Evolutionary conservation across 169 alveolate genomes (phyloP), one percentile per base, ranked within the genome.

Genomic region (Ichthyophthirius multifiliis): DNA sequence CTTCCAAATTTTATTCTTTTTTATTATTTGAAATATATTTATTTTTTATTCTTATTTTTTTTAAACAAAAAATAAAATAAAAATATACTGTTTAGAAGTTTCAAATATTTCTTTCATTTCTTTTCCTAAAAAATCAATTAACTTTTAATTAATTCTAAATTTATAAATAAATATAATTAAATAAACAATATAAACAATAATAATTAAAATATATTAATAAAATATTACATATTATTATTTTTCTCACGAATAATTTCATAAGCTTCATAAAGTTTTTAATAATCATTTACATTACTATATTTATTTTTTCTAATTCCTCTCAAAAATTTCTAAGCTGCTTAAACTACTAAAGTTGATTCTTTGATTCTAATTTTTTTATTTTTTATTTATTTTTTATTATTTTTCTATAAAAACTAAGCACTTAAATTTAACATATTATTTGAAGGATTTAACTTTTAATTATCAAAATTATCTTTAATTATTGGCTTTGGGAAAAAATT

Each of bases 401-500:
- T 9, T 23, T 55, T 55, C n/a, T n/a, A n/a, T n/a, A n/a, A n/a
- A n/a, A n/a, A n/a, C n/a, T n/a, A n/a, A n/a, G n/a, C n/a, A n/a
- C n/a, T n/a, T n/a, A n/a, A n/a, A n/a, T n/a, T n/a, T n/a, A n/a
- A n/a, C n/a, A n/a, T n/a, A n/a, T n/a, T n/a, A n/a, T n/a, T n/a
- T n/a, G n/a, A n/a, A n/a, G n/a, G 39, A 55, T 6, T 10, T 18
- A 4, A 27, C 18, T 27, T 55, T 55, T 15, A 15, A 13, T 20
- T 23, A 27, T 15, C 10, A 27, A 16, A 10, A 27, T 3, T 55
- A 27, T 4, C 18, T 55, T 0, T 7, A 3, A 55, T 55, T 18
- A 55, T 55, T 4, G 71, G 71, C 18, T 55, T 55, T 18, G 71
- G 71, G 71, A 55, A 55, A 39, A 55, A 55, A 7, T 55, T 55